phyloP scores from a whole-genome alignment of 495 filamentous ascomycete species.

The Rostrohypoxylon terebratum region DNA sequence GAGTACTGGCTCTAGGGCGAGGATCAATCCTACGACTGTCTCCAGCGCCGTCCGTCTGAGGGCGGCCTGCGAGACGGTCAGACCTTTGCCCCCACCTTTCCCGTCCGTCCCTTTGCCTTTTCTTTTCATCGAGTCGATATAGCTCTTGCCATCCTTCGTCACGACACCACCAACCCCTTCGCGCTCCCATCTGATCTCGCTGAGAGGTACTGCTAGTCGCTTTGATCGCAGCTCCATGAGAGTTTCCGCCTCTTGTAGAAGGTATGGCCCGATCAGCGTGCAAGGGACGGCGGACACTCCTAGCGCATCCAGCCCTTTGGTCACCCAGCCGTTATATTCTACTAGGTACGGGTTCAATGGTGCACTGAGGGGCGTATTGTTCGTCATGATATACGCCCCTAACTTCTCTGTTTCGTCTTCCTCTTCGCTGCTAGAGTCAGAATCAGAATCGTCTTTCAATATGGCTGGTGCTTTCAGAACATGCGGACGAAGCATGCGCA shows the following conservation, averaged over 20 bases:
- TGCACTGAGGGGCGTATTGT: slow-evolving; percentile 81
- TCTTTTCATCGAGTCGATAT: slow-evolving; percentile 57
- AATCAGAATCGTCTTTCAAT: slow-evolving; percentile 61
- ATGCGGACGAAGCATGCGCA: slow-evolving; percentile 81
- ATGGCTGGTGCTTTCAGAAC: slow-evolving; percentile 68
- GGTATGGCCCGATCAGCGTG: slow-evolving; percentile 77
- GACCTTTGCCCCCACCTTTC: slow-evolving; percentile 51
- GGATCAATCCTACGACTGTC: slow-evolving; percentile 87
- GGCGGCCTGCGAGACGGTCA: slow-evolving; percentile 79
- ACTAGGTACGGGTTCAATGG: slow-evolving; percentile 83
- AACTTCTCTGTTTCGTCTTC: slow-evolving; percentile 71
- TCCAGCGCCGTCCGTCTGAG: slow-evolving; percentile 81
- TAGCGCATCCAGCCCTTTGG: slow-evolving; percentile 77
- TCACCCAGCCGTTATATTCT: slow-evolving; percentile 85
- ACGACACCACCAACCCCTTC: slow-evolving; percentile 71
- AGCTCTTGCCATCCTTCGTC: slow-evolving; percentile 64
- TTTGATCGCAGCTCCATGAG: slow-evolving; percentile 77
- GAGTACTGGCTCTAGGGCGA: slow-evolving; percentile 84
- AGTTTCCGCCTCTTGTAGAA: slow-evolving; percentile 81
- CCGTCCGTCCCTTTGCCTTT: slow-evolving; percentile 43
- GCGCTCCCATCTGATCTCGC: slow-evolving; percentile 89
- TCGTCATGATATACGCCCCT: slow-evolving; percentile 84
- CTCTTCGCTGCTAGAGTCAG: slow-evolving; percentile 62
- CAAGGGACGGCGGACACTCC: slow-evolving; percentile 82
- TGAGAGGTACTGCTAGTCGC: slow-evolving; percentile 85